Evolutionary conservation across 73 alveolate genomes (phyloP).

Genomic region (Paramecium sexaurelia): DNA sequence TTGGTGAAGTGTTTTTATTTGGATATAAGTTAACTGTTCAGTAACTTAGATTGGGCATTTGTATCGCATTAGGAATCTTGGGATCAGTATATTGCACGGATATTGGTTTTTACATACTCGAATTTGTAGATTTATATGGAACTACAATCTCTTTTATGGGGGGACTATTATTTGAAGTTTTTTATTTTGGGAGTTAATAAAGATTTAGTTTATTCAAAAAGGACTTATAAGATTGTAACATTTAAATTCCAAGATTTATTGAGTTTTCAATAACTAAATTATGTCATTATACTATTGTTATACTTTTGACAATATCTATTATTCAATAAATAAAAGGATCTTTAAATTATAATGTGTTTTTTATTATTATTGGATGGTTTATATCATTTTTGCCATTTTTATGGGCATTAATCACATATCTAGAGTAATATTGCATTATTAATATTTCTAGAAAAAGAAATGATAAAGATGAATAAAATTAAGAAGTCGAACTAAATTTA

Average conservation of each 20-base stretch:
- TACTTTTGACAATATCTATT: not conserved
- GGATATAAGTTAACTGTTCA: conserved; percentile 28
- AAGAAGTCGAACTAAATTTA: not conserved
- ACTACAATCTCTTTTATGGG: conserved; percentile 24
- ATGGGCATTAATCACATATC: not conserved
- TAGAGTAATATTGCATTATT: not conserved
- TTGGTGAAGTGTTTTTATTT: conserved; percentile 13
- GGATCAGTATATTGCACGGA: conserved; percentile 60
- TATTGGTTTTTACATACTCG: conserved; percentile 46
- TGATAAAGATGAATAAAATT: not conserved
- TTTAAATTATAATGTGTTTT: not conserved
- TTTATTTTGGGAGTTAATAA: not conserved
- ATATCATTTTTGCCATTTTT: conserved; percentile 20
- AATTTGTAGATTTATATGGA: conserved; percentile 64
- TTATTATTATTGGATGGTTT: conserved; percentile 18
- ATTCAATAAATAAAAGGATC: not conserved
- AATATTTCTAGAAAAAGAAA: not conserved
- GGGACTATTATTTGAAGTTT: not conserved
- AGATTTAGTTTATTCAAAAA: not conserved
- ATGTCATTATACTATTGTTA: not conserved
- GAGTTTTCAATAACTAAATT: not conserved
- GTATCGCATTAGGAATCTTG: not conserved
- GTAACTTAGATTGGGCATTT: conserved; percentile 41
- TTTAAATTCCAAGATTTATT: not conserved
- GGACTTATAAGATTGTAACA: not conserved